A percentile compares a stretch with the other conserved stretches of the same genome.
Conservation (phyloP, 495 filamentous ascomycete species). For the Elasticomyces elasticus region DNA sequence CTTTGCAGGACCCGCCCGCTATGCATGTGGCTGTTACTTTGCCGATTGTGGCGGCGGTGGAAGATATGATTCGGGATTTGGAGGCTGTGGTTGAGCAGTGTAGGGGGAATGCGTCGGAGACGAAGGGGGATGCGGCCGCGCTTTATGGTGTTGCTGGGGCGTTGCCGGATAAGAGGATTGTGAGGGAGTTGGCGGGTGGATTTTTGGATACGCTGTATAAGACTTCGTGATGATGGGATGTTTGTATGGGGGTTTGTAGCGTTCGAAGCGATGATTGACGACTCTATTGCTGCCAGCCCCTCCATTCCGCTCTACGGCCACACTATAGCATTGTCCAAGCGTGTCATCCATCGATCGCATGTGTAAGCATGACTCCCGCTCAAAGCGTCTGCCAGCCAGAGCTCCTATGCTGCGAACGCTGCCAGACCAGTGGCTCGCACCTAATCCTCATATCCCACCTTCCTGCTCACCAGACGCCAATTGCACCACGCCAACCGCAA, state of each 20-base stretch:
- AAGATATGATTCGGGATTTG: slow-evolving; percentile 67
- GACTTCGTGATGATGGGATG: slow-evolving; percentile 33
- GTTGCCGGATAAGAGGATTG: slow-evolving; percentile 88
- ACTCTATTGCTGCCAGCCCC: too few species aligned
- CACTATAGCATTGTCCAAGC: too few species aligned
- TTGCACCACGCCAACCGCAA: too few species aligned
- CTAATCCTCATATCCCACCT: too few species aligned
- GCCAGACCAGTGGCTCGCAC: too few species aligned
- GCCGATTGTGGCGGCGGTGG: slow-evolving; percentile 70
- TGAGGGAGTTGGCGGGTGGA: slow-evolving; percentile 77
- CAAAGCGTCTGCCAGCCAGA: too few species aligned
- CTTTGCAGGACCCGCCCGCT: slow-evolving; percentile 82
- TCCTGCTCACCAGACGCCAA: too few species aligned
- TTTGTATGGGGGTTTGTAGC: slow-evolving; percentile 1
- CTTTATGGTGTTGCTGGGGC: slow-evolving; percentile 93
- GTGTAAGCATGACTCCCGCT: too few species aligned
- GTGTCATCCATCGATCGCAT: too few species aligned
- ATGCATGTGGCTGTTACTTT: slow-evolving; percentile 93
- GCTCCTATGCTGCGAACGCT: too few species aligned
- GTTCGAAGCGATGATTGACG: background rate
- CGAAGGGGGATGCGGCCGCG: slow-evolving; percentile 65
- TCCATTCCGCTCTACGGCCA: too few species aligned
- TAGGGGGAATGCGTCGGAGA: slow-evolving; percentile 54
- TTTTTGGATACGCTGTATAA: slow-evolving; percentile 97
- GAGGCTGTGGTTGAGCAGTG: slow-evolving; percentile 69